Conservation (phyloP, 2,329 filamentous ascomycete species). For the Scorias spongiosa region DNA sequence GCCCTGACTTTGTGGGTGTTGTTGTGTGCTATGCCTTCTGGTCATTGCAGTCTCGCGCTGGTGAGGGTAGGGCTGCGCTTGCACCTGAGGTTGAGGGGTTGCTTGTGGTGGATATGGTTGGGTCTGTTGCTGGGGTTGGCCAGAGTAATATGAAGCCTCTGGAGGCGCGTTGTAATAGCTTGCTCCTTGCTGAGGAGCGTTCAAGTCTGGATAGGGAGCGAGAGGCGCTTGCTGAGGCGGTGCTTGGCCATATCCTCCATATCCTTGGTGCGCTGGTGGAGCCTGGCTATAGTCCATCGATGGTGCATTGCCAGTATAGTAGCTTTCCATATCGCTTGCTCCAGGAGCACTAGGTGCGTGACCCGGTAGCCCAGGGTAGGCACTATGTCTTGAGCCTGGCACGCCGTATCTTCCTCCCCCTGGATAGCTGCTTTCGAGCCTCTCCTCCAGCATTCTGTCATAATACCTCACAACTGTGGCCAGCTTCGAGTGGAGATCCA, state of each 20-base stretch:
- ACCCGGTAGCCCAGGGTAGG: constrained; percentile 59
- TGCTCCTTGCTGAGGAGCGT: constrained; percentile 17
- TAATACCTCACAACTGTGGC: constrained; percentile 96
- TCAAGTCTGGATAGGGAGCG: constrained; percentile 21
- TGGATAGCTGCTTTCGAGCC: constrained; percentile 20
- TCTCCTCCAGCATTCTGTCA: constrained; percentile 93
- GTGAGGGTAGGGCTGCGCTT: constrained; percentile 3
- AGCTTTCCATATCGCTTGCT: constrained; percentile 55
- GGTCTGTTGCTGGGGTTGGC: constrained; percentile 19
- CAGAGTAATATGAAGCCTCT: constrained; percentile 16
- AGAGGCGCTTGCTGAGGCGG: constrained; percentile 22
- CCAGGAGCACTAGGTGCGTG: constrained; percentile 42
- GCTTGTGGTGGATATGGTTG: constrained; percentile 12
- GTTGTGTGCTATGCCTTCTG: constrained; percentile 16
- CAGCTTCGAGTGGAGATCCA: constrained; percentile 88
- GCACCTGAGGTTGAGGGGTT: constrained; percentile 2
- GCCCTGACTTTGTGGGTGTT: constrained; percentile 16
- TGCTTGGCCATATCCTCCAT: constrained; percentile 30
- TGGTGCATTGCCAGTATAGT: constrained; percentile 55
- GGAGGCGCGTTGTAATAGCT: constrained; percentile 4
- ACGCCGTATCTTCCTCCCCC: constrained; percentile 25
- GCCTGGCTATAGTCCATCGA: constrained; percentile 30
- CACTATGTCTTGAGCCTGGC: constrained; percentile 49
- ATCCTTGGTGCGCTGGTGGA: constrained; percentile 34
- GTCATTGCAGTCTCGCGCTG: constrained; percentile 7